These are phyloP conservation scores for Epichloe typhina DNA, from an alignment of 2,329 filamentous ascomycete species.

Conservation along the genomic window DNA sequence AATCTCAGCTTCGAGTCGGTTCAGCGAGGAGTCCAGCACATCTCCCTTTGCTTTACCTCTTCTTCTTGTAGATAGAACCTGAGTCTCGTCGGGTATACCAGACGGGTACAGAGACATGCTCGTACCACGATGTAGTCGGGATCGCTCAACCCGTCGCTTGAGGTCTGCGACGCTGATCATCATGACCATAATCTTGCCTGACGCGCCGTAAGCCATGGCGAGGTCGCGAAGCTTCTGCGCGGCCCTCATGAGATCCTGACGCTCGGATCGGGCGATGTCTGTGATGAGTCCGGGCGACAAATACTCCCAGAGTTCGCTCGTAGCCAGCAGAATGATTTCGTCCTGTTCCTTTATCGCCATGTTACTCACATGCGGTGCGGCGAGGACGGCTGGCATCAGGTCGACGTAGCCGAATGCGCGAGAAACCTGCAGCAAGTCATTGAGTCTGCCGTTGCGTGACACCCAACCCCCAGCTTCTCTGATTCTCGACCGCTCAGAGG, in stretches of 20 bases:
- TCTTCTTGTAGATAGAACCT: conserved; percentile 51
- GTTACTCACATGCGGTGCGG: conserved; percentile 71
- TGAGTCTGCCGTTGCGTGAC: conserved; percentile 83
- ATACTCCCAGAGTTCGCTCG: conserved; percentile 90
- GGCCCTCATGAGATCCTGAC: conserved; percentile 83
- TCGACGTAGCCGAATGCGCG: conserved; percentile 91
- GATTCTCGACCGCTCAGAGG: conserved; percentile 72
- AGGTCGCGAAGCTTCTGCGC: conserved; percentile 89
- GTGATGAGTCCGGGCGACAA: conserved; percentile 80
- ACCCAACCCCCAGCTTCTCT: conserved; percentile 93
- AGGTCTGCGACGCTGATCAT: conserved; percentile 87
- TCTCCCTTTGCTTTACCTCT: conserved; percentile 49
- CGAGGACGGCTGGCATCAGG: conserved; percentile 83
- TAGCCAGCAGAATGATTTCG: conserved; percentile 86
- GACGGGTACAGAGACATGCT: conserved; percentile 78
- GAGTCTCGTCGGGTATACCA: conserved; percentile 55
- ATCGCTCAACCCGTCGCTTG: conserved; percentile 67
- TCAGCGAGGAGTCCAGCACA: conserved; percentile 74
- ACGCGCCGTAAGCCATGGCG: conserved; percentile 89
- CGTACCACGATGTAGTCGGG: conserved; percentile 58
- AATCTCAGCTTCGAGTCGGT: conserved; percentile 78
- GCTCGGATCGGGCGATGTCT: conserved; percentile 78
- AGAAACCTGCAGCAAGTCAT: conserved; percentile 82
- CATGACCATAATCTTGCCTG: conserved; percentile 97
- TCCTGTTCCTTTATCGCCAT: conserved; percentile 74